Evolutionary conservation across 306 rosid genomes (phyloP), one percentile per base, ranked within the genome.

Genomic region (Fragaria vesca): DNA sequence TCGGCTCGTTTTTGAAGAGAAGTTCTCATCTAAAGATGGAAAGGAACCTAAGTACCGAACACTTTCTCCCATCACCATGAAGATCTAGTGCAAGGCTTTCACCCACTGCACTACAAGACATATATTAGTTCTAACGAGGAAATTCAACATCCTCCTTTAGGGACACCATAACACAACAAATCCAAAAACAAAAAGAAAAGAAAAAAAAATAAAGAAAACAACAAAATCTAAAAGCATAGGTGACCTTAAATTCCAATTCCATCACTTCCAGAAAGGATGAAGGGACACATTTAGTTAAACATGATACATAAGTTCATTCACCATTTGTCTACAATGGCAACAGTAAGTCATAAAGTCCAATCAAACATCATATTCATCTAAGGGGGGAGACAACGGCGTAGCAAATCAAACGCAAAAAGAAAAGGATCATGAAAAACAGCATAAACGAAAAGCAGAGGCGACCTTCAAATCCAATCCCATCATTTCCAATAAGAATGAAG

Each of bases 241-340:
- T 8, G 42, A 58, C 6, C 16, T 17, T 28, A 1, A 58, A 58
- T 13, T 42, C 68, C 68, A 58, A 36, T 51, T 11, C 38, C 38
- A 28, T 28, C 36, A 21, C 24, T 10, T 72, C 66, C 17, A 73
- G 38, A 6, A 73, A 15, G n/a, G n/a, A 55, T 24, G 54, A 58
- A 28, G 32, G 24, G 34, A 24, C 24, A 73, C 24, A 73, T 73
- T 55, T 52, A 18, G n/a, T 15, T 60, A 12, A 60, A 12, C 68
- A 30, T 28, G n/a, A 30, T 30, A 8, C 17, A 28, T 12, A 12
- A 5, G 36, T 62, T 30, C 20, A 62, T 15, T 12, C 66, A 54
- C 36, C 66, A 57, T 34, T n/a, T 52, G 36, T n/a, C 66, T 38
- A 73, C 66, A 72, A n/a, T 54, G 5, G 48, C 76, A 73, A n/a